Evolutionary conservation across 768 basidiomycete species (phyloP), one percentile per base, ranked within the genome.

Genomic region (Pleurotus eryngii): DNA sequence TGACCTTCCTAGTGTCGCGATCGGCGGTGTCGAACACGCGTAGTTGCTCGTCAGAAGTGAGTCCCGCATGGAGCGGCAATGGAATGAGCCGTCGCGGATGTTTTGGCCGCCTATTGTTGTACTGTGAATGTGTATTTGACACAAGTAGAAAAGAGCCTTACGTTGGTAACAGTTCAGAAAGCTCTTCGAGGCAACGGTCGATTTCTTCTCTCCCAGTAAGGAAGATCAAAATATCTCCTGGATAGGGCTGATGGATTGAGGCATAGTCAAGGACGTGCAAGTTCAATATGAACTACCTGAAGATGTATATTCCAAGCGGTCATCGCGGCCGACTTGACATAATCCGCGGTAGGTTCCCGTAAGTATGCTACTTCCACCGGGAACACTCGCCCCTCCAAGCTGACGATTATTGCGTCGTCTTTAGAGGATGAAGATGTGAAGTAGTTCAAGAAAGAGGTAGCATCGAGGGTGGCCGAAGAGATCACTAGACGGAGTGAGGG

Each of bases 131-230:
- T 9, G 26, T n/a, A 22, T 12, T 60, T n/a, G 48, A 60, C 27
- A 18, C 38, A 54, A 8, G 48, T 12, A 14, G 20, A 42, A 57
- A 37, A 61, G 18, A 17, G 18, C 59, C 66, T 35, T 64, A 90
- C 94, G 81, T 83, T 51, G 89, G 85, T 22, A 92, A 65, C 57
- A 92, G 78, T 63, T 97, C 94, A 0, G 88, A 74, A 9, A 98
- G 73, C 57, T 84, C 85, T 59, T 95, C 89, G 17, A 95, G 69
- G 59, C 90, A 95, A 43, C 84, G 79, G 40, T 98, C 95, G 48
- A 99, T 99, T 66, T 99, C 97, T 69, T 99, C 97, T 35, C 96
- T 78, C 6, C 97, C 97, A 0, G 97, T 96, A 55, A 99, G 68
- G 67, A 99, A 99, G 0, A 98, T 85, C 20, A 99, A 80, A 46